Evolutionary conservation across 306 rosid species (phyloP).

Genomic region (Clitoria ternatea): DNA sequence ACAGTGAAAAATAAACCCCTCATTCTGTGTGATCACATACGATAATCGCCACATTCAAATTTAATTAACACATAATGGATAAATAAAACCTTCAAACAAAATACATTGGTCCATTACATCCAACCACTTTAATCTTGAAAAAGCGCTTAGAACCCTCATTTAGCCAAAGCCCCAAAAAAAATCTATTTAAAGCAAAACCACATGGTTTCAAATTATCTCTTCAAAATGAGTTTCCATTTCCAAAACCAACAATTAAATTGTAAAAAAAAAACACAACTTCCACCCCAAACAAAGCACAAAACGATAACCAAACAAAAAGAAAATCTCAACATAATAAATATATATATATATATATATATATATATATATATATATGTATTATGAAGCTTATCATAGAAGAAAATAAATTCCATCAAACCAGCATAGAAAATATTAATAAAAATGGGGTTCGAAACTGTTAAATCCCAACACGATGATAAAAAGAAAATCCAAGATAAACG

Average conservation of each 20-base stretch:
- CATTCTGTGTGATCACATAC: not conserved
- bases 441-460: not conserved
- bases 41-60: not conserved
- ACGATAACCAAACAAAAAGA: not conserved
- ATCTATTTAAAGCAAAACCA: not conserved
- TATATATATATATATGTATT: too few species aligned
- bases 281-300: not conserved
- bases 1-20: not conserved
- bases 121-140: slow-evolving; percentile 1
- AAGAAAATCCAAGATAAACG: not conserved
- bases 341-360: too few species aligned
- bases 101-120: not conserved
- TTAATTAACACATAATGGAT: not conserved
- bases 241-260: not conserved
- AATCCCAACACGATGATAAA: slow-evolving; percentile 5
- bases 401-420: not conserved
- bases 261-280: not conserved
- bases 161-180: not conserved
- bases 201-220: not conserved
- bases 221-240: not conserved
- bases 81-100: slow-evolving; percentile 9
- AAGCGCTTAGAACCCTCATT: slow-evolving; percentile 4
- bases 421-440: not conserved
- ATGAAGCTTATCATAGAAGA: not conserved
- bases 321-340: not conserved